A percentile compares a stretch with the other conserved stretches of the same genome.
These are phyloP conservation scores for Vanrija pseudolonga DNA, from an alignment of 1,284 basidiomycete species.

Conservation along the genomic window DNA sequence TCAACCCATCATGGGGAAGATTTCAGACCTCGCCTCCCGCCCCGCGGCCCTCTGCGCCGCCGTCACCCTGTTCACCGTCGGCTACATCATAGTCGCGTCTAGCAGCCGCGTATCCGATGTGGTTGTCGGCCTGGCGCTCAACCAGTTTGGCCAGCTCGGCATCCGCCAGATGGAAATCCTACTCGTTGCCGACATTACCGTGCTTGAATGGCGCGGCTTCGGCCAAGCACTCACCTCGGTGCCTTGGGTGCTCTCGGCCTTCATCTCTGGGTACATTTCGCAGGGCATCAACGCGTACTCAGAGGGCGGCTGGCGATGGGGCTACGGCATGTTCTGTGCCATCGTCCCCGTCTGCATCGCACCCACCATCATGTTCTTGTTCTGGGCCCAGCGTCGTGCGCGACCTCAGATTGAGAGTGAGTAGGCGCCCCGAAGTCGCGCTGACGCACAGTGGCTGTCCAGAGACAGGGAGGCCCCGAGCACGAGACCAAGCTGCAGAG, in stretches of 20 bases:
- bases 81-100: constrained; percentile 36
- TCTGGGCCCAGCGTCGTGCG: constrained; percentile 44
- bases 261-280: constrained; percentile 48
- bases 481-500: neutral
- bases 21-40: constrained; percentile 31
- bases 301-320: constrained; percentile 63
- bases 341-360: constrained; percentile 9
- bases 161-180: constrained; percentile 39
- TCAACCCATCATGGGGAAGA: constrained; percentile 45
- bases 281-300: constrained; percentile 55
- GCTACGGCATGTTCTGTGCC: constrained; percentile 30
- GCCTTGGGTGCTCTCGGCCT: constrained; percentile 54
- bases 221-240: constrained; percentile 64
- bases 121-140: neutral
- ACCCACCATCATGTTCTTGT: constrained; percentile 37
- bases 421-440: too few relatives aligned
- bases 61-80: constrained; percentile 35
- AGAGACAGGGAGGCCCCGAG: neutral
- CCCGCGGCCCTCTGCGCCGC: constrained; percentile 26
- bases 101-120: constrained; percentile 11
- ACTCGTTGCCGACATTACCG: constrained; percentile 63
- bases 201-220: constrained; percentile 68
- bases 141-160: constrained; percentile 34
- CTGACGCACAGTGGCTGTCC: too few relatives aligned
- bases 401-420: constrained; percentile 28